phyloP scores from a whole-genome alignment of 2,329 filamentous ascomycete species.

The Stachybotrys chartarum region DNA sequence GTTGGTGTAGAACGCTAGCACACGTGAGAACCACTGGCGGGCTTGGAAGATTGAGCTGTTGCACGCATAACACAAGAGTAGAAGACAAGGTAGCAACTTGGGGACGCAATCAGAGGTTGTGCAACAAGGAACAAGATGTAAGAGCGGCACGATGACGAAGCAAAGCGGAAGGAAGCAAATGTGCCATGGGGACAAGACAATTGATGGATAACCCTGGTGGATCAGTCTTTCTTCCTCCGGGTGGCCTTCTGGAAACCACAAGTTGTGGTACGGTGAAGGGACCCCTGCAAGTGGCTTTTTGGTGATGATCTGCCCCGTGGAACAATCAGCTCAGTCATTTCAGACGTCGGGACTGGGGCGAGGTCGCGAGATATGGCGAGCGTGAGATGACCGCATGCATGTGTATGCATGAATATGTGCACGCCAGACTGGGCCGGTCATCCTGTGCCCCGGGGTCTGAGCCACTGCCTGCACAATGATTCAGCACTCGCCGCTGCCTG shows the following conservation, averaged over 20 bases:
- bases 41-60: no score
- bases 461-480: not conserved
- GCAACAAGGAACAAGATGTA: not conserved
- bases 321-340: not conserved
- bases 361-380: not conserved
- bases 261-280: not conserved
- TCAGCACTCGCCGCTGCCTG: not conserved
- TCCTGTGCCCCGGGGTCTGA: no score
- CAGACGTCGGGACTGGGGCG: no score
- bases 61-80: no score
- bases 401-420: not conserved
- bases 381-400: not conserved
- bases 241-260: not conserved
- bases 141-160: not conserved
- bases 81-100: no score
- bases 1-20: no score
- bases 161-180: not conserved
- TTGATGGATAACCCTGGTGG: not conserved
- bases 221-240: not conserved
- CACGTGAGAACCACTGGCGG: no score
- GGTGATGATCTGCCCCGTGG: not conserved
- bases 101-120: not conserved
- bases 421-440: not conserved
- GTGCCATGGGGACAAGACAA: not conserved
- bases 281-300: not conserved